Conservation (phyloP, 345 rosid genomes). For the Brassica juncea region DNA sequence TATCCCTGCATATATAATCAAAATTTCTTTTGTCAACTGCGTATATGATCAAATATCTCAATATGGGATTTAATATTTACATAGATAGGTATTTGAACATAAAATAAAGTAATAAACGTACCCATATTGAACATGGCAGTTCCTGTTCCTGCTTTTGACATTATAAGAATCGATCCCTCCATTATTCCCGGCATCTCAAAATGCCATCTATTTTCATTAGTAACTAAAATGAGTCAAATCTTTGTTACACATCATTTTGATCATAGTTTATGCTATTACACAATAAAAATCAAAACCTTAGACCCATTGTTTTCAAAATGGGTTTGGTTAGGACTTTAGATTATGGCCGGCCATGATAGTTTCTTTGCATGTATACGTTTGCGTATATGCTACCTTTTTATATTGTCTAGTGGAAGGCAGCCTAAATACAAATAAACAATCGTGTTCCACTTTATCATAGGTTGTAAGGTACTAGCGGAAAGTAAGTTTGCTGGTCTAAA, state of each 20-base stretch:
- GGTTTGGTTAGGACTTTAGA: neutral
- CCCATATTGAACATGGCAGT: slow-evolving; percentile 98
- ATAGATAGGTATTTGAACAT: neutral
- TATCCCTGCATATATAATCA: slow-evolving; percentile 55
- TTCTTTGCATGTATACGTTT: slow-evolving; percentile 4
- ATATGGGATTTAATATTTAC: neutral
- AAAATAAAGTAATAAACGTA: slow-evolving; percentile 23
- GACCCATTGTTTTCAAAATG: neutral
- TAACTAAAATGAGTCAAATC: neutral
- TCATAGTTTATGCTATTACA: neutral
- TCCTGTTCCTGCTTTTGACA: slow-evolving; percentile 93
- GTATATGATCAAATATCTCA: slow-evolving; percentile 2
- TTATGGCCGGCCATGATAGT: slow-evolving; percentile 1
- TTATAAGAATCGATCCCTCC: slow-evolving; percentile 68
- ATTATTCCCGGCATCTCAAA: slow-evolving; percentile 75
- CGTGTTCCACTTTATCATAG: neutral
- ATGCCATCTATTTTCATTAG: slow-evolving; percentile 59
- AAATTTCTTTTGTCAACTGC: slow-evolving; percentile 38
- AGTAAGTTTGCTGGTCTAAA: neutral
- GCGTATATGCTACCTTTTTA: neutral
- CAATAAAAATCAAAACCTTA: slow-evolving; percentile 1
- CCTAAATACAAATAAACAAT: slow-evolving; percentile 2
- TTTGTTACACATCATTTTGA: neutral
- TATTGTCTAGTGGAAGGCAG: neutral
- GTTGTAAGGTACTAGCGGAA: neutral